A percentile compares a stretch with the other conserved stretches of the same genome.
These are phyloP conservation scores for Aureobasidium zeae DNA, from an alignment of 2,329 filamentous ascomycete genomes.

Conservation along the genomic window DNA sequence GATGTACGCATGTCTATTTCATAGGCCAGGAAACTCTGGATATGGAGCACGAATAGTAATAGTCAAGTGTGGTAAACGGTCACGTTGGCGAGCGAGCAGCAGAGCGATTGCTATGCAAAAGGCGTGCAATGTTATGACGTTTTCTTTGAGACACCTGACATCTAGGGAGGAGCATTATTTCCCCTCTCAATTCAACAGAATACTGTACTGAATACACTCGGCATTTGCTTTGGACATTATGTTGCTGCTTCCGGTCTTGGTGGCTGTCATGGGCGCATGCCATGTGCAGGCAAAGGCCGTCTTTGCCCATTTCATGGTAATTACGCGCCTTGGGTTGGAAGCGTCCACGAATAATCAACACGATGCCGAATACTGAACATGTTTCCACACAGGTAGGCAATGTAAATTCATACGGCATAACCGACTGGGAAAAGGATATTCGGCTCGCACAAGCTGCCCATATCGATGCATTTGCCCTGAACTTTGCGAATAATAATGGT, in stretches of 20 bases:
- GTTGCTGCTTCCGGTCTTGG: slow-evolving; percentile 1
- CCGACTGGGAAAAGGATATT: slow-evolving; percentile 1
- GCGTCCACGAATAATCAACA: neutral
- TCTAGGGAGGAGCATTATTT: neutral
- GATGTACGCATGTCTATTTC: too few relatives aligned
- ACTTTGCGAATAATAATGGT: slow-evolving; percentile 32
- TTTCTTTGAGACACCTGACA: too few relatives aligned
- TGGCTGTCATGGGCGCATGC: slow-evolving; percentile 2
- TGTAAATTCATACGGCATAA: neutral
- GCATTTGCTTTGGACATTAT: neutral
- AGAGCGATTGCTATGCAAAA: too few relatives aligned
- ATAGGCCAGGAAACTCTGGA: too few relatives aligned
- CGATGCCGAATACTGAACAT: neutral
- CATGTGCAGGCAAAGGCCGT: slow-evolving; percentile 9
- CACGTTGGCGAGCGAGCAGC: too few relatives aligned
- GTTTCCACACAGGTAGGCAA: neutral
- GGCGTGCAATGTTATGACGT: too few relatives aligned
- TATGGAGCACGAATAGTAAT: too few relatives aligned
- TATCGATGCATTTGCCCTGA: slow-evolving; percentile 44
- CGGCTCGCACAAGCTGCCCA: neutral
- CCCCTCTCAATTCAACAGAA: too few relatives aligned
- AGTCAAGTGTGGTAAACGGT: too few relatives aligned
- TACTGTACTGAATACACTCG: neutral
- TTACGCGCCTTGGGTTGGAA: neutral
- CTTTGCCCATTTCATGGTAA: slow-evolving; percentile 11